Evolutionary conservation across 2,329 filamentous ascomycete genomes (phyloP).

Genomic region (Fusarium mundagurra): DNA sequence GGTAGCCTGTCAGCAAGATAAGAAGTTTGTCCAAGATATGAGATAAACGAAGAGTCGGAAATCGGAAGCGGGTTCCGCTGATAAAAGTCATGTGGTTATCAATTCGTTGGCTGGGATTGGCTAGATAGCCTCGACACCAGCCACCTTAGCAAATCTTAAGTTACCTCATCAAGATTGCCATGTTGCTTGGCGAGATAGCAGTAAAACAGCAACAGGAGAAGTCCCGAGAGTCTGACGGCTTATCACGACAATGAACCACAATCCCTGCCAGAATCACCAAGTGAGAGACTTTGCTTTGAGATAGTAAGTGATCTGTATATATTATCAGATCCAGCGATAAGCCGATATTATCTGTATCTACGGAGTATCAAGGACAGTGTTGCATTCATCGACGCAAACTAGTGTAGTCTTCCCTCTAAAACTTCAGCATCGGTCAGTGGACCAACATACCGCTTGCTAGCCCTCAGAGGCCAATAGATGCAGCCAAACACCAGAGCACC

Average conservation of each 20-base stretch:
- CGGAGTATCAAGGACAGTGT: no score
- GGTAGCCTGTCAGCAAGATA: neutral
- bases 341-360: no score
- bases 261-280: neutral
- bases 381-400: neutral
- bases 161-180: no score
- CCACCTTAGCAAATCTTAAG: neutral
- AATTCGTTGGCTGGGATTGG: neutral
- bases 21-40: neutral
- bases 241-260: no score
- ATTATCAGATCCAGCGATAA: neutral
- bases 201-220: neutral
- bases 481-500: constrained; percentile 22
- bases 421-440: neutral
- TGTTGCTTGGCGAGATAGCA: neutral
- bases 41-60: neutral
- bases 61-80: neutral
- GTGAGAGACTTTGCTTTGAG: neutral
- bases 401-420: neutral
- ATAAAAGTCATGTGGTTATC: neutral
- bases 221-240: no score
- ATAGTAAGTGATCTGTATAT: neutral
- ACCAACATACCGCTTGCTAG: constrained; percentile 21
- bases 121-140: neutral
- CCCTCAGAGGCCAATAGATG: constrained; percentile 28